Conservation (phyloP, 2,329 filamentous ascomycete species). For the Albophoma yamanashiensis region DNA sequence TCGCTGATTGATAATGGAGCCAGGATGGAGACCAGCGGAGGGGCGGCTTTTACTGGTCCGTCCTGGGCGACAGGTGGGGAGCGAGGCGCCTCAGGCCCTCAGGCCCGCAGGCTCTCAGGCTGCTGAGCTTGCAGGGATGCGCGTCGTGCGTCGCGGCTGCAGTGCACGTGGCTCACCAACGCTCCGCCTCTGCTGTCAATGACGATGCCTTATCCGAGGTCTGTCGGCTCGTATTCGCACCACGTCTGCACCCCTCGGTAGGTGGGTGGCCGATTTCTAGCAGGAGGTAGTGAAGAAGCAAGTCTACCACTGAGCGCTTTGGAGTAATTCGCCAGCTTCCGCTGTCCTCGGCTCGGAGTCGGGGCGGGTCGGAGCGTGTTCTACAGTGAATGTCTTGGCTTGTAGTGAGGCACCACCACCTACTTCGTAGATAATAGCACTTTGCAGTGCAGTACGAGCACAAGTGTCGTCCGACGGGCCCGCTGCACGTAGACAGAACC, state of each 20-base stretch:
- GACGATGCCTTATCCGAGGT: not conserved
- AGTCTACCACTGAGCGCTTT: not conserved
- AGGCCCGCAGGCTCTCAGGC: not conserved
- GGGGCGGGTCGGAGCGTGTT: not conserved
- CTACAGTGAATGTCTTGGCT: too few species aligned
- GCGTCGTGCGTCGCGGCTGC: not conserved
- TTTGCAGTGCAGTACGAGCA: too few species aligned
- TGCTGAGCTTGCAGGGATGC: not conserved
- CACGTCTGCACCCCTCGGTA: not conserved
- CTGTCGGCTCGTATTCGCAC: not conserved
- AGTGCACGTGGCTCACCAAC: not conserved
- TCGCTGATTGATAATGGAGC: not conserved
- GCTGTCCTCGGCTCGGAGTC: not conserved
- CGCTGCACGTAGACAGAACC: too few species aligned
- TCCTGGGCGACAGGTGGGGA: not conserved
- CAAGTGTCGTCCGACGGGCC: too few species aligned
- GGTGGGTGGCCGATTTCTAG: not conserved
- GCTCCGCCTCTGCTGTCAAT: not conserved
- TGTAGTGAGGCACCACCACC: too few species aligned
- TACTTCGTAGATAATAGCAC: too few species aligned
- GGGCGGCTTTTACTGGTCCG: not conserved
- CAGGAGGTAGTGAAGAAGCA: not conserved
- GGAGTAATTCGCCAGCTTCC: too few species aligned
- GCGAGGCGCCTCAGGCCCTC: not conserved
- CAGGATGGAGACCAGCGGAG: conserved; percentile 4